Conservation (phyloP, 2,329 filamentous ascomycete genomes). For the Colletotrichum sp. region DNA sequence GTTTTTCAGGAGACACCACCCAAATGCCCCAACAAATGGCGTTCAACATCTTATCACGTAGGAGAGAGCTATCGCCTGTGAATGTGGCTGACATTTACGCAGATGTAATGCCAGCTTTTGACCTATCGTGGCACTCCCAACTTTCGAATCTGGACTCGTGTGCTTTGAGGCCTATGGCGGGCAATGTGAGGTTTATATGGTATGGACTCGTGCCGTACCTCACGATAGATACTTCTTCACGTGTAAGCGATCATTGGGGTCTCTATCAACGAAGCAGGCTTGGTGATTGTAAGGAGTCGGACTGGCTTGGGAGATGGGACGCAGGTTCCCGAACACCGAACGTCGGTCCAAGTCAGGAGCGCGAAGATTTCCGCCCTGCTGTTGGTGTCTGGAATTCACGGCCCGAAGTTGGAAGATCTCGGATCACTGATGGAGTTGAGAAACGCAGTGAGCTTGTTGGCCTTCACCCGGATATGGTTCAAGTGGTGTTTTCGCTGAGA, state of each 20-base stretch:
- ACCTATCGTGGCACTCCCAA: neutral
- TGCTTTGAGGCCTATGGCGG: neutral
- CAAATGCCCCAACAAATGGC: fast-evolving
- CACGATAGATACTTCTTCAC: fast-evolving
- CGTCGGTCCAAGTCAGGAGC: too few species aligned
- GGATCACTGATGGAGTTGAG: neutral
- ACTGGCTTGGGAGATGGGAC: neutral
- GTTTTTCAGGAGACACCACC: fast-evolving
- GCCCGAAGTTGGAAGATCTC: too few species aligned
- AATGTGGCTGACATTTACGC: too few species aligned
- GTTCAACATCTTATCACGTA: neutral
- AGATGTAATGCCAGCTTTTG: neutral
- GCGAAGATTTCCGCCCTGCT: too few species aligned
- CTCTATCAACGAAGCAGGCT: neutral
- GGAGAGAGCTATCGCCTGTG: too few species aligned
- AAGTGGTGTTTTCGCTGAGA: neutral
- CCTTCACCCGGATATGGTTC: neutral
- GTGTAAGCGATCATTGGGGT: fast-evolving
- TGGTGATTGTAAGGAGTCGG: neutral
- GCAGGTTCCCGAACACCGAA: too few species aligned
- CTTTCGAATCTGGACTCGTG: neutral
- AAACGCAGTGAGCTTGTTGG: neutral
- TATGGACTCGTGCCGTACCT: neutral
- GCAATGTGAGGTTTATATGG: neutral
- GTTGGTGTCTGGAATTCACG: too few species aligned